phyloP scores from a whole-genome alignment of 306 rosid species.

The Castanea sativa region DNA sequence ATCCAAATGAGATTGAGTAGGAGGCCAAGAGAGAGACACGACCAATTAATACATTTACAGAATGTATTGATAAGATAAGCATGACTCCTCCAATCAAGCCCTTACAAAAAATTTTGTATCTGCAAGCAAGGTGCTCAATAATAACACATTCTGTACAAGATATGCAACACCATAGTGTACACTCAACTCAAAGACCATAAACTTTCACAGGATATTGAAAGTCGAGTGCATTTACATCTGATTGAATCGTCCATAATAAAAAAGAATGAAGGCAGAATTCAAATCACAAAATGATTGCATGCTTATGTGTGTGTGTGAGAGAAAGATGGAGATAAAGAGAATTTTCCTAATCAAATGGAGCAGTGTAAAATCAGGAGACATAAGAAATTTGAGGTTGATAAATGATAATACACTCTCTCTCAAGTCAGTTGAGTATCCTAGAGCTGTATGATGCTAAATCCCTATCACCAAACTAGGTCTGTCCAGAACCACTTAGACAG shows the following conservation, averaged over 20 bases:
- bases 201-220: slow-evolving; percentile 7
- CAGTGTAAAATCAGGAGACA: not conserved
- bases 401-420: not conserved
- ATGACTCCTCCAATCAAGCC: slow-evolving; percentile 67
- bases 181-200: slow-evolving; percentile 1
- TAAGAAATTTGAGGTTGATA: not conserved
- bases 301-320: not conserved
- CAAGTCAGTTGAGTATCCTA: not conserved
- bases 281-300: not conserved
- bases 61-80: slow-evolving; percentile 62
- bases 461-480: not conserved
- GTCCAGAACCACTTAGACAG: not conserved
- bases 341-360: not conserved
- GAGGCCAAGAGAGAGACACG: slow-evolving; percentile 61
- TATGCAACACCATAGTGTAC: not conserved
- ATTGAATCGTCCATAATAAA: not conserved
- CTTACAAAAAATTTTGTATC: slow-evolving; percentile 52
- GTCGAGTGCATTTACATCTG: too few relatives aligned
- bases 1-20: slow-evolving; percentile 40
- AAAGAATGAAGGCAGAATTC: not conserved
- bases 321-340: too few relatives aligned
- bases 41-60: slow-evolving; percentile 64
- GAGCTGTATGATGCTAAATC: not conserved
- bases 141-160: slow-evolving; percentile 16
- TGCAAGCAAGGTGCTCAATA: slow-evolving; percentile 44